Evolutionary conservation across 148 eudicot genomes (phyloP).

Genomic region (Persicaria tinctoria): DNA sequence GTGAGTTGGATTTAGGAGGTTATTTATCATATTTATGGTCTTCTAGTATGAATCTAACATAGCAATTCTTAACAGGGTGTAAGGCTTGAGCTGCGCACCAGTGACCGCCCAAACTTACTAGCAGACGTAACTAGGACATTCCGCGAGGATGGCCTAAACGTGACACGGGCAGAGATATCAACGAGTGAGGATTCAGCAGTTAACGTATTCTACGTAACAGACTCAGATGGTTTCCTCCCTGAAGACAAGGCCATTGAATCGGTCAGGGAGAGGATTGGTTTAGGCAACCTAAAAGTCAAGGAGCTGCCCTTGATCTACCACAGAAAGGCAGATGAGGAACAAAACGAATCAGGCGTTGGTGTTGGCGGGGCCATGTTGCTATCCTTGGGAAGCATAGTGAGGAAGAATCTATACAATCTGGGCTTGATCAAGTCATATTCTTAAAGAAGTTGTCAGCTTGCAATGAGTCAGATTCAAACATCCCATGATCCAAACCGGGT

Average conservation of each 20-base stretch:
- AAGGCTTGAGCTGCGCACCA: slow-evolving; percentile 56
- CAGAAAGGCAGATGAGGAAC: slow-evolving; percentile 26
- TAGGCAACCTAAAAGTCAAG: slow-evolving; percentile 51
- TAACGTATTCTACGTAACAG: slow-evolving; percentile 75
- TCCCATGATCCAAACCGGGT: neutral
- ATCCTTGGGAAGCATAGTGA: slow-evolving; percentile 77
- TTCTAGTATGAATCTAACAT: neutral
- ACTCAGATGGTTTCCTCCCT: slow-evolving; percentile 49
- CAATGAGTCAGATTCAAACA: neutral
- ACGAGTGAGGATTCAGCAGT: slow-evolving; percentile 46
- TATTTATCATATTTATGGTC: neutral
- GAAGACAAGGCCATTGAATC: slow-evolving; percentile 56
- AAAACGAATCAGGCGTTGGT: slow-evolving; percentile 18
- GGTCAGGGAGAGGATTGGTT: slow-evolving; percentile 55
- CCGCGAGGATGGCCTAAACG: slow-evolving; percentile 80
- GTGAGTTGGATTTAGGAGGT: too few species aligned
- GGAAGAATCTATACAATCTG: slow-evolving; percentile 70
- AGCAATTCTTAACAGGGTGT: slow-evolving; percentile 48
- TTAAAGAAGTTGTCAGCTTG: slow-evolving; percentile 16
- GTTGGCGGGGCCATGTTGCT: slow-evolving; percentile 71
- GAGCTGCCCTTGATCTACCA: slow-evolving; percentile 56
- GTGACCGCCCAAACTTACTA: slow-evolving; percentile 52
- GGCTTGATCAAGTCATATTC: slow-evolving; percentile 77
- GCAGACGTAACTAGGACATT: slow-evolving; percentile 81
- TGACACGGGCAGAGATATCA: slow-evolving; percentile 83